These are phyloP conservation scores for Acanthamoeba healyi DNA, from an alignment of 208 protist genomes.

Conservation along the genomic window DNA sequence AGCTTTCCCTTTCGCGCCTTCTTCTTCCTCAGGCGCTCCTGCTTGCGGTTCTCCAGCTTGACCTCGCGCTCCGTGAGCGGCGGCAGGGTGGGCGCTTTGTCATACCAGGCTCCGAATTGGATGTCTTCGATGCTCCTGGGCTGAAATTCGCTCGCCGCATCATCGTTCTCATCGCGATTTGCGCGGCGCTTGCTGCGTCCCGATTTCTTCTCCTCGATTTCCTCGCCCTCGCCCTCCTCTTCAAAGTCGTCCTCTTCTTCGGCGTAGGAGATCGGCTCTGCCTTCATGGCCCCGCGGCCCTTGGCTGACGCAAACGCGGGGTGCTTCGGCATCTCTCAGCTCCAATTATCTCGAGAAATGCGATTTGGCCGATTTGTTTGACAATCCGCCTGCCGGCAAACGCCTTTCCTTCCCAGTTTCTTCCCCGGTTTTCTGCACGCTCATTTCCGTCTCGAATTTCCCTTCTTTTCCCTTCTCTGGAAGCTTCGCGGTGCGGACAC, in stretches of 20 bases:
- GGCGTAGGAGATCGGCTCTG: background rate
- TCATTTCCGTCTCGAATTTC: background rate
- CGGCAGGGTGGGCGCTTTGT: slow-evolving; percentile 19
- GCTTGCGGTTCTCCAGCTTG: slow-evolving; percentile 27
- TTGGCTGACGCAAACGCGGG: background rate
- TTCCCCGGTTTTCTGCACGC: background rate
- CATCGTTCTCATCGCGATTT: background rate
- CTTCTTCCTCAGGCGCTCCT: slow-evolving; percentile 36
- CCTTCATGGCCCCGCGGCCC: background rate
- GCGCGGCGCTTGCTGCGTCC: background rate
- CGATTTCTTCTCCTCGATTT: background rate
- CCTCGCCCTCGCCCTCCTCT: background rate
- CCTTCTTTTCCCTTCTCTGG: background rate
- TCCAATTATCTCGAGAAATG: too few relatives aligned
- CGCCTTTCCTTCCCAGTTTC: background rate
- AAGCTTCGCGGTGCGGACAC: background rate
- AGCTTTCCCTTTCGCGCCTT: background rate
- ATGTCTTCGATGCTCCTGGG: slow-evolving; percentile 31
- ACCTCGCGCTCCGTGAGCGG: slow-evolving; percentile 16
- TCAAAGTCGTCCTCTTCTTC: background rate
- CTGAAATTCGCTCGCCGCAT: background rate
- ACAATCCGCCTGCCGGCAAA: too few relatives aligned
- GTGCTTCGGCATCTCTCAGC: background rate
- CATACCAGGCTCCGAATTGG: slow-evolving; percentile 56
- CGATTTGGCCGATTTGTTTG: too few relatives aligned